Evolutionary conservation across 2,329 filamentous ascomycete genomes (phyloP), one percentile per base, ranked within the genome.

Genomic region (Lecanicillium sp.): DNA sequence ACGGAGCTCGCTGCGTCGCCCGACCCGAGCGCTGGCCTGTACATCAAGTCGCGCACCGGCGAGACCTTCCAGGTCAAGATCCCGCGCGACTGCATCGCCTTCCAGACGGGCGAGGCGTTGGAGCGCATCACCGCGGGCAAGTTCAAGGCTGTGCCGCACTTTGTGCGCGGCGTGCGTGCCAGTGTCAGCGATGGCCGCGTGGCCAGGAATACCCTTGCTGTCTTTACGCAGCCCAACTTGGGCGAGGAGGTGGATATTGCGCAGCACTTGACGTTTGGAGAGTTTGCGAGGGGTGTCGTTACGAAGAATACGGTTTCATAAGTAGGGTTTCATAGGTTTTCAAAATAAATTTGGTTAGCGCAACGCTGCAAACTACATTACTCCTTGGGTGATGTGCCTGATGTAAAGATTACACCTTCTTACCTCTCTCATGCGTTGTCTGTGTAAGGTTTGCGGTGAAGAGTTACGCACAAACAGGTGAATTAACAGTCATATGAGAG

Each of bases 191-290:
- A 62, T 12, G 68, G 66, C 2, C 65, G 66, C 19, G 72, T 89
- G 43, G 84, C 84, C 19, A 69, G 84, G 43, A 97, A 97, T 64
- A 98, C 92, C 9, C 64, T 98, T 49, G 92, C 92, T 1, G 88
- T 97, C 9, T 98, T 97, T 56, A 98, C 90, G 42, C 92, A 98
- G 72, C 92, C 92, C 17, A 95, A 96, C 65, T 61, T 97, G 44
- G 84, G 77, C 50, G 85, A 89, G 50, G 74, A 79, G 62, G 82
- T 90, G 12, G 85, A 90, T 54, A 71, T 77, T 42, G 68, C 74
- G 55, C 71, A 77, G 50, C 72, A 75, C 28, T 69, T 79, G 41
- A 83, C 76, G 29, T 90, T 89, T 71, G 85, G 83, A 17, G 75
- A 83, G 52, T 87, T 89, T 67, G 84, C 84, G 3, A 60, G 74